phyloP scores from a whole-genome alignment of 768 basidiomycete species.

The Leccinum ochraceum region DNA sequence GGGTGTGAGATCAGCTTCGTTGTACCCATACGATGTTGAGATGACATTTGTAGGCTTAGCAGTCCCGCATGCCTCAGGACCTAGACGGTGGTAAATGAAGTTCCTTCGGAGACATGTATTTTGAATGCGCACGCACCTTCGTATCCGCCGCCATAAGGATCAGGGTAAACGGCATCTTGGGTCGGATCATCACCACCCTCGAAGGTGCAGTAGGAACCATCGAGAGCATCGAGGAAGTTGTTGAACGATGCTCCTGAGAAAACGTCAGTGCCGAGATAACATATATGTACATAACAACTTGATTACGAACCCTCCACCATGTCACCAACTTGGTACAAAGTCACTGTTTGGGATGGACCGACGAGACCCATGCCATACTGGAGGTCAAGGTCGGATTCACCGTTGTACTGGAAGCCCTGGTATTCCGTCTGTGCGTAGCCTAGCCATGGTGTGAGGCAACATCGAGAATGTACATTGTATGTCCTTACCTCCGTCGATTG shows the following conservation, averaged over 20 bases:
- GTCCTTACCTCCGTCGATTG: slow-evolving; percentile 34
- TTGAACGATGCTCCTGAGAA: slow-evolving; percentile 31
- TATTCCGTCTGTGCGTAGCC: slow-evolving; percentile 25
- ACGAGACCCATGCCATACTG: slow-evolving; percentile 33
- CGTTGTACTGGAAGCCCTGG: slow-evolving; percentile 26
- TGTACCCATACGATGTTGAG: slow-evolving; percentile 42
- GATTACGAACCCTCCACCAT: slow-evolving; percentile 25
- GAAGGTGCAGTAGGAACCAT: slow-evolving; percentile 35
- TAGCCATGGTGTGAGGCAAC: not conserved
- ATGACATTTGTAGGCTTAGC: slow-evolving; percentile 38
- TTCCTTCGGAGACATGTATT: not conserved
- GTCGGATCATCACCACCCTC: slow-evolving; percentile 37
- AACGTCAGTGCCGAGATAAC: slow-evolving; percentile 4
- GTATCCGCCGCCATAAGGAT: slow-evolving; percentile 24
- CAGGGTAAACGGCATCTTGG: slow-evolving; percentile 30
- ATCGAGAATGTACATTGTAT: not conserved
- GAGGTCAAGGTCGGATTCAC: slow-evolving; percentile 35
- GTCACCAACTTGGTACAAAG: slow-evolving; percentile 35
- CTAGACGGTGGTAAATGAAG: not conserved
- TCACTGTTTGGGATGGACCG: slow-evolving; percentile 25
- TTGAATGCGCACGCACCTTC: slow-evolving; percentile 11
- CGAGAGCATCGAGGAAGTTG: slow-evolving; percentile 38
- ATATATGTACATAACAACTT: not conserved
- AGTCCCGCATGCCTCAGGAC: slow-evolving; percentile 40
- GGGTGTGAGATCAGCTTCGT: slow-evolving; percentile 38